Evolutionary conservation across 2,329 filamentous ascomycete species (phyloP).

Genomic region (Fusarium paranaense): DNA sequence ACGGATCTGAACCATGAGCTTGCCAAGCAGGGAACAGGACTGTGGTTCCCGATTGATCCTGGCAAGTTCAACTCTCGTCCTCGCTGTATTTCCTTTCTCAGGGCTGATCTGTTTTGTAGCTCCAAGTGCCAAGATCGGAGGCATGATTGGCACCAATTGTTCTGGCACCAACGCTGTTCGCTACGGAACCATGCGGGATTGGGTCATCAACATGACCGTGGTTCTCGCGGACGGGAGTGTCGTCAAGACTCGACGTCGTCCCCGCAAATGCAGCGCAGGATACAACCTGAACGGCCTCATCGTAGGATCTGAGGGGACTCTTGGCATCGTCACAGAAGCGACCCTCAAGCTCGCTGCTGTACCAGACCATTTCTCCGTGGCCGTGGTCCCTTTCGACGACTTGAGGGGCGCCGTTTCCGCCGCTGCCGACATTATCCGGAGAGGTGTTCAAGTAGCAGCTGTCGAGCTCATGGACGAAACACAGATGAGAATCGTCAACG

Average conservation of each 20-base stretch:
- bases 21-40: slow-evolving; percentile 62
- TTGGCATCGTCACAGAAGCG: slow-evolving; percentile 77
- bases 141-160: slow-evolving; percentile 76
- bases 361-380: slow-evolving; percentile 73
- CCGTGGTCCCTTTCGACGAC: slow-evolving; percentile 69
- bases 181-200: slow-evolving; percentile 83
- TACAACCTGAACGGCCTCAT: slow-evolving; percentile 77
- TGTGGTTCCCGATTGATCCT: slow-evolving; percentile 79
- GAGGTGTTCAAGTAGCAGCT: slow-evolving; percentile 74
- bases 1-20: slow-evolving; percentile 74
- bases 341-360: slow-evolving; percentile 75
- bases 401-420: slow-evolving; percentile 72
- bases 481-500: slow-evolving; percentile 77
- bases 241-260: slow-evolving; percentile 76
- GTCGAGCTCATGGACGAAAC: slow-evolving; percentile 73
- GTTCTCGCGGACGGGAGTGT: slow-evolving; percentile 74
- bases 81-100: background rate
- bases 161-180: slow-evolving; percentile 70
- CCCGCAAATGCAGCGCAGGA: slow-evolving; percentile 76
- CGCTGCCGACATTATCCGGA: slow-evolving; percentile 73
- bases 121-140: slow-evolving; percentile 68
- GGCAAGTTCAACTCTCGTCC: slow-evolving; percentile 47
- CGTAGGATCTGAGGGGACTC: slow-evolving; percentile 78
- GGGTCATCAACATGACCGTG: slow-evolving; percentile 77
- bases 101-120: background rate